Evolutionary conservation across 345 rosid species (phyloP).

Genomic region (Eucalyptus regnans): DNA sequence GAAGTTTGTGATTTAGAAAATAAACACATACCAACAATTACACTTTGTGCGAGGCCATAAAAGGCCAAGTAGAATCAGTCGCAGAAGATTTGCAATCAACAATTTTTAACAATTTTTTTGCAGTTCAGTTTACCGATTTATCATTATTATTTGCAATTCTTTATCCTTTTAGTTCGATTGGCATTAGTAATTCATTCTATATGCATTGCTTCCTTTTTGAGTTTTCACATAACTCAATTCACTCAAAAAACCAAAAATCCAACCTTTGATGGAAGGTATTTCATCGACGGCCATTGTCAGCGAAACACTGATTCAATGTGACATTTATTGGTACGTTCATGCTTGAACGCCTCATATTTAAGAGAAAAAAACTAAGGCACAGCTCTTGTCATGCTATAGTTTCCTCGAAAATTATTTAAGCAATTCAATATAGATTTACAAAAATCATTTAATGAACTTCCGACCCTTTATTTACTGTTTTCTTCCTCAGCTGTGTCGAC

Average conservation of each 20-base stretch:
- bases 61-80: not conserved
- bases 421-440: not conserved
- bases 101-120: not conserved
- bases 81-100: not conserved
- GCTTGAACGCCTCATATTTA: not conserved
- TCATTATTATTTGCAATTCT: not conserved
- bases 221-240: not conserved
- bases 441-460: not conserved
- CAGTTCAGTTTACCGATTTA: not conserved
- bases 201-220: not conserved
- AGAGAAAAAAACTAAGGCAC: not conserved
- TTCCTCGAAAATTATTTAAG: not conserved
- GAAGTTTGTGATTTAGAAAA: not conserved
- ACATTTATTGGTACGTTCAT: not conserved
- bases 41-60: not conserved
- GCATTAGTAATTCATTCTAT: not conserved
- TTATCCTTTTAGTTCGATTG: not conserved
- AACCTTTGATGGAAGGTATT: too few species aligned
- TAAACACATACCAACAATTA: not conserved
- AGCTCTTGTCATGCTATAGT: not conserved
- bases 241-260: not conserved
- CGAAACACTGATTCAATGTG: not conserved
- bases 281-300: rapidly evolving
- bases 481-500: not conserved
- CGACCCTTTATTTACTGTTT: not conserved